Base-by-base conservation (phyloP, 306 rosid genomes). In the Canavalia gladiata region DNA sequence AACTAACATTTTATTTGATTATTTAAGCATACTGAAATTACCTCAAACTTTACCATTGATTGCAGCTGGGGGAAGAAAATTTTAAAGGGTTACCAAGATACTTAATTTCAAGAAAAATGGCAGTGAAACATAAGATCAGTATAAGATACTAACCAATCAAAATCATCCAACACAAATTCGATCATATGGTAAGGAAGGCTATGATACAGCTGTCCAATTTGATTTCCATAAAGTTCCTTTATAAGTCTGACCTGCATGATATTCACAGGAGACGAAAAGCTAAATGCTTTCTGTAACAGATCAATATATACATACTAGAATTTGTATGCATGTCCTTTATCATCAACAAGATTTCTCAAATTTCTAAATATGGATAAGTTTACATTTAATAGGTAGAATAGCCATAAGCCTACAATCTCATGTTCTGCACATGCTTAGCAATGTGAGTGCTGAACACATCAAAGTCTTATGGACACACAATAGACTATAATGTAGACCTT, bases 181-280 rank as follows among this genome's bases (percentile, higher is more conserved):
- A 91, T 46, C 90, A 93, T 88, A 74, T 87, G 91, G 88, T 88
- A 91, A 50, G 99, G 90, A 80, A 95, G 97, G 90, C 93, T 93
- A 79, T 90, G 93, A 85, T 91, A 89, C 82, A 91, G 80, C 87
- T 93, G 94, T 73, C 80, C 79, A 66, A 93, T 93, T 86, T 95
- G 99, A 68, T 90, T 91, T 80, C 99, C 98, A 77, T 91, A 95
- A 64, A 95, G 92, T 83, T 95, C 99, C 91, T 95, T 95, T 84
- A 85, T 87, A 68, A 95, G 97, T 76, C 92, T 88, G 79, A 95
- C 99, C 99, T 95, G 86, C 86, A 87, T 12, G 58, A 72, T 51
- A 81, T 81, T 79, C 70, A 34, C 71, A 57, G 34, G 54, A 63
- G 5, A 37, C 42, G 71, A 75, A 47, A 72, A 13, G 45, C 60